Evolutionary conservation across 2,329 filamentous ascomycete genomes (phyloP).

Genomic region (Triangularia setosa): DNA sequence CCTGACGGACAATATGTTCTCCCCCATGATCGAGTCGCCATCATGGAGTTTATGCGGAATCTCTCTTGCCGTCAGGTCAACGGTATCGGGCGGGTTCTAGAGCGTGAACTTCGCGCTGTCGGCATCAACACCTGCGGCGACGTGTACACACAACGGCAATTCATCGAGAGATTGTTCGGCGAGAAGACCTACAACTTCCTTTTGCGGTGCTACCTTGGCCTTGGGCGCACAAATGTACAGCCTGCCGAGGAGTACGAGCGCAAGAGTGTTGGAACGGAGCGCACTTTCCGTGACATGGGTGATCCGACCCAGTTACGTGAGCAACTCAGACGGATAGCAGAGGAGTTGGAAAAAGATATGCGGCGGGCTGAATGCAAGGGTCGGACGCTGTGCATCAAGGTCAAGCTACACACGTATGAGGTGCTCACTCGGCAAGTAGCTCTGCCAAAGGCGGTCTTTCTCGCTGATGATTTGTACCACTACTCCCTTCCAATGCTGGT

Average conservation of each 20-base stretch:
- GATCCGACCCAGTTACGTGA: constrained; percentile 64
- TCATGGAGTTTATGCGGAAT: constrained; percentile 81
- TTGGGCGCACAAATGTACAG: constrained; percentile 80
- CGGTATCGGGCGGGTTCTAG: constrained; percentile 89
- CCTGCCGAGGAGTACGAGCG: constrained; percentile 86
- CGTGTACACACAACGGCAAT: constrained; percentile 71
- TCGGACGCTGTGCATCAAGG: constrained; percentile 84
- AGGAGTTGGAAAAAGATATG: constrained; percentile 84
- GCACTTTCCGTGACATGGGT: constrained; percentile 79
- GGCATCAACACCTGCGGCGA: constrained; percentile 87
- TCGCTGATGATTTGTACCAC: constrained; percentile 78
- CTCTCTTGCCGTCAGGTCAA: constrained; percentile 89
- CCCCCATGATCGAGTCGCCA: constrained; percentile 64
- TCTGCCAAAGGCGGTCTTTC: constrained; percentile 65
- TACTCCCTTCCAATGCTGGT: constrained; percentile 76
- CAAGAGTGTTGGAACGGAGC: constrained; percentile 87
- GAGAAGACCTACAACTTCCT: constrained; percentile 89
- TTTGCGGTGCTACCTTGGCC: constrained; percentile 75
- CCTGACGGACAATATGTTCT: constrained; percentile 88
- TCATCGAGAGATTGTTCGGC: constrained; percentile 75
- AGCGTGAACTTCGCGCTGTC: constrained; percentile 83
- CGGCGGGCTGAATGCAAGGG: constrained; percentile 77
- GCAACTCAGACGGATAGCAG: constrained; percentile 75
- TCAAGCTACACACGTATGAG: constrained; percentile 93
- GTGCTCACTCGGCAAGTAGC: constrained; percentile 79